phyloP scores from a whole-genome alignment of 495 filamentous ascomycete genomes.

The Tuber indicum region DNA sequence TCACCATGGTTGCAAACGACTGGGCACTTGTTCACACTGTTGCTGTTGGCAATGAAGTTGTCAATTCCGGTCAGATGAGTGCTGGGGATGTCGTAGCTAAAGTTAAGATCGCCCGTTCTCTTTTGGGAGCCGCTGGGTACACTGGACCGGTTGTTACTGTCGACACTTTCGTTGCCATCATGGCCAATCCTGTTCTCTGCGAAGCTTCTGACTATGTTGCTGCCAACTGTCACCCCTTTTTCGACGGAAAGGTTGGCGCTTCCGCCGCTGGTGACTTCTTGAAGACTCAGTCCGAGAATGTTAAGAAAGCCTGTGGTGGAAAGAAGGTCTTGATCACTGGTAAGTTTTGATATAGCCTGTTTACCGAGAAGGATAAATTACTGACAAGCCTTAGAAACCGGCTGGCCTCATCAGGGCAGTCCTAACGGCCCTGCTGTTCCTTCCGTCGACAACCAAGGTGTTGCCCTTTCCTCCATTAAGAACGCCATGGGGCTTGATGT shows the following conservation, averaged over 20 bases:
- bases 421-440: slow-evolving; percentile 62
- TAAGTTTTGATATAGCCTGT: slow-evolving; percentile 20
- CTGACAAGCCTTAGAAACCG: slow-evolving; percentile 56
- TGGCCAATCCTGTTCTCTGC: slow-evolving; percentile 64
- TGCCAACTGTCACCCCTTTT: slow-evolving; percentile 79
- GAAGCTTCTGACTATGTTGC: slow-evolving; percentile 68
- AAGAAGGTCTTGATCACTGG: slow-evolving; percentile 53
- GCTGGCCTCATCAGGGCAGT: slow-evolving; percentile 69
- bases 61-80: slow-evolving; percentile 57
- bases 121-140: slow-evolving; percentile 60
- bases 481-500: slow-evolving; percentile 51
- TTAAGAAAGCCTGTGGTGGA: slow-evolving; percentile 50
- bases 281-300: slow-evolving; percentile 47
- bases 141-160: slow-evolving; percentile 67
- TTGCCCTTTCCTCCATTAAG: slow-evolving; percentile 59
- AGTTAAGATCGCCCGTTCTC: slow-evolving; percentile 47
- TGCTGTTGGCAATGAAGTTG: slow-evolving; percentile 71
- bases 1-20: slow-evolving; percentile 49
- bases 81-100: slow-evolving; percentile 47
- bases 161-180: slow-evolving; percentile 65
- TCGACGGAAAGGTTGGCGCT: slow-evolving; percentile 57
- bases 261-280: slow-evolving; percentile 60
- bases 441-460: slow-evolving; percentile 54
- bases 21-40: slow-evolving; percentile 65
- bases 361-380: neutral